A percentile compares a stretch with the other conserved stretches of the same genome.
Conservation (phyloP, 139 green algal genomes). For the Zygnema cylindricum region DNA sequence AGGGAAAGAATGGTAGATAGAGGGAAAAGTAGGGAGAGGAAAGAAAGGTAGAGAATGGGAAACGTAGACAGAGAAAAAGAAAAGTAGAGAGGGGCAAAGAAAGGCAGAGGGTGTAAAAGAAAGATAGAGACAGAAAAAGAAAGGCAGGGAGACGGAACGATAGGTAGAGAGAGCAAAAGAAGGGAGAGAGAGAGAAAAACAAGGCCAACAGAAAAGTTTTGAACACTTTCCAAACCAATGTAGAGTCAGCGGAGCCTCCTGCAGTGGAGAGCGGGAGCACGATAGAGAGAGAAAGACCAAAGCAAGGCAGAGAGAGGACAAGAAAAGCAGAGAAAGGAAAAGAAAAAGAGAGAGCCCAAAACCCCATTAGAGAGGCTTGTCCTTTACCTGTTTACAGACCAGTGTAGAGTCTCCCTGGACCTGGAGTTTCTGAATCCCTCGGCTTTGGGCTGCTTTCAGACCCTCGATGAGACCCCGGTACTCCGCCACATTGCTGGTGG, state of each 20-base stretch:
- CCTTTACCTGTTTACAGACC: conserved; percentile 47
- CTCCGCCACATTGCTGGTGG: conserved; percentile 42
- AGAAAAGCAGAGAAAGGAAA: too few species aligned
- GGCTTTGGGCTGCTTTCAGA: neutral
- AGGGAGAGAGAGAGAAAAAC: neutral
- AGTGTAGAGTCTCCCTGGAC: conserved; percentile 46
- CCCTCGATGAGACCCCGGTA: conserved; percentile 44
- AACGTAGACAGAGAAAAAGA: too few species aligned
- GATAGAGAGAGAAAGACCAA: neutral
- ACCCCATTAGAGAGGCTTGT: neutral
- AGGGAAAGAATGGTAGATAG: too few species aligned
- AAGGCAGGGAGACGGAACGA: neutral
- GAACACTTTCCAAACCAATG: too few species aligned
- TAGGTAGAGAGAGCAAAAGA: neutral
- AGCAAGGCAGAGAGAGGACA: too few species aligned
- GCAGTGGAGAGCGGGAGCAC: neutral
- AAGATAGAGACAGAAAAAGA: too few species aligned
- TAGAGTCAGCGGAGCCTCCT: too few species aligned
- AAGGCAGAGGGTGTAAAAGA: too few species aligned
- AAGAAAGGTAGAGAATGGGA: too few species aligned
- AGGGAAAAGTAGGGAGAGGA: too few species aligned
- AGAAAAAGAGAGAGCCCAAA: neutral
- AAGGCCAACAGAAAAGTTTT: too few species aligned
- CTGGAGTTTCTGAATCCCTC: conserved; percentile 3
- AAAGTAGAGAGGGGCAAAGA: too few species aligned